These are phyloP conservation scores for Chamaenerion angustifolium DNA, from an alignment of 345 rosid species.

Conservation along the genomic window DNA sequence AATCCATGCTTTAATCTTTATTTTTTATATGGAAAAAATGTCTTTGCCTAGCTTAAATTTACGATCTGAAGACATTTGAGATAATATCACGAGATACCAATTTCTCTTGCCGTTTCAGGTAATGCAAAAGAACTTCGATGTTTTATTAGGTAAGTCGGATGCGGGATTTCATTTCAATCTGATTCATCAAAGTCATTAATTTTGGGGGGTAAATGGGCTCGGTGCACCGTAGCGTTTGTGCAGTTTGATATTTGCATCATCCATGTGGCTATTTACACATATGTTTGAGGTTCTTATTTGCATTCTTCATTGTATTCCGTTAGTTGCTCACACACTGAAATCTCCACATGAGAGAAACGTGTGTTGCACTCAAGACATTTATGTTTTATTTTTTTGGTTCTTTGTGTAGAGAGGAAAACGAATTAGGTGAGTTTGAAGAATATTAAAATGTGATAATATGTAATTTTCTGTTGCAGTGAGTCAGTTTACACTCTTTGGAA, in stretches of 20 bases:
- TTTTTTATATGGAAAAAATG: not conserved
- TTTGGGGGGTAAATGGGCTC: no score
- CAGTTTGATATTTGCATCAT: no score
- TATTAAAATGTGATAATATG: no score
- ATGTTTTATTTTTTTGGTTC: not conserved
- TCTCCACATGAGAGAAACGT: no score
- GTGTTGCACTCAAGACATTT: no score
- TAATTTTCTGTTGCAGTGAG: slow-evolving; percentile 38
- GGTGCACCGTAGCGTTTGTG: no score
- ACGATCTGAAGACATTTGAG: no score
- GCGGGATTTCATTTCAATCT: not conserved
- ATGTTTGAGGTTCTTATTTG: no score
- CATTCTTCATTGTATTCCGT: no score
- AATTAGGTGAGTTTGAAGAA: no score
- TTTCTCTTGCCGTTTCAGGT: slow-evolving; percentile 37
- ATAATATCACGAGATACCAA: not conserved
- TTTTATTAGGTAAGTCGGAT: slow-evolving; percentile 41
- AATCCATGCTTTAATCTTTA: not conserved
- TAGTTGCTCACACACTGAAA: no score
- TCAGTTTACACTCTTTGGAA: slow-evolving; percentile 77
- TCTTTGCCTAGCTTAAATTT: not conserved
- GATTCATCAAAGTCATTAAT: not conserved
- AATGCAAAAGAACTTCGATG: slow-evolving; percentile 62
- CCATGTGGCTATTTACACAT: no score
- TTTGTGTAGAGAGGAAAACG: not conserved